Conservation (phyloP, 805 yeast genomes). For the Yueomyces sp. region DNA sequence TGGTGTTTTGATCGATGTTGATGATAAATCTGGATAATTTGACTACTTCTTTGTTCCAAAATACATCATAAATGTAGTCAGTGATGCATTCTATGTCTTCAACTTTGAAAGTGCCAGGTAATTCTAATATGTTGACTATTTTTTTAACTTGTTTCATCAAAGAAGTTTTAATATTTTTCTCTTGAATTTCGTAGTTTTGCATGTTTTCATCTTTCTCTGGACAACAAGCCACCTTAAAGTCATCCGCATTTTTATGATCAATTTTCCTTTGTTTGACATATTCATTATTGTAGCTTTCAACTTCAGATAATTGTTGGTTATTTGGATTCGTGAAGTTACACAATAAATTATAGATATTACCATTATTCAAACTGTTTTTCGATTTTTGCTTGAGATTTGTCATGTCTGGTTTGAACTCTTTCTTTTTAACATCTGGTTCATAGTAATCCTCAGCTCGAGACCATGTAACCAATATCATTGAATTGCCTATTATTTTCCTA, state of each 20-base stretch:
- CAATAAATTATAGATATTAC: neutral
- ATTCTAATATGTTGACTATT: constrained; percentile 21
- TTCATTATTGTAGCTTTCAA: neutral
- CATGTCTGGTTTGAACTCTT: neutral
- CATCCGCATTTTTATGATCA: neutral
- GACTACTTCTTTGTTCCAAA: constrained; percentile 22
- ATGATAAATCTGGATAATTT: constrained; percentile 11
- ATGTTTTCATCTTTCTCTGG: neutral
- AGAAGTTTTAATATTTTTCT: constrained; percentile 3
- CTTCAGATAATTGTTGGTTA: neutral
- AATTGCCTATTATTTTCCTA: constrained; percentile 17
- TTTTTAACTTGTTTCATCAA: constrained; percentile 19
- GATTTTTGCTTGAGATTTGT: neutral
- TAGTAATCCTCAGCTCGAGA: neutral
- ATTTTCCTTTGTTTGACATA: neutral
- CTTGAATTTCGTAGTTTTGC: neutral
- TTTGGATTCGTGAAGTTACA: neutral
- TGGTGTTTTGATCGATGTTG: constrained; percentile 8
- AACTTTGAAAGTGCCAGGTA: constrained; percentile 21
- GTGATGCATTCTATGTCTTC: constrained; percentile 21
- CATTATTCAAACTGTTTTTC: neutral
- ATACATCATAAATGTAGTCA: constrained; percentile 24
- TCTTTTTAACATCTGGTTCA: neutral
- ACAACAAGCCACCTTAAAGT: neutral
- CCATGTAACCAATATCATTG: constrained; percentile 14